Base-by-base conservation (phyloP, 2,329 filamentous ascomycete genomes). In the Phyllosticta paracitricarpa region DNA sequence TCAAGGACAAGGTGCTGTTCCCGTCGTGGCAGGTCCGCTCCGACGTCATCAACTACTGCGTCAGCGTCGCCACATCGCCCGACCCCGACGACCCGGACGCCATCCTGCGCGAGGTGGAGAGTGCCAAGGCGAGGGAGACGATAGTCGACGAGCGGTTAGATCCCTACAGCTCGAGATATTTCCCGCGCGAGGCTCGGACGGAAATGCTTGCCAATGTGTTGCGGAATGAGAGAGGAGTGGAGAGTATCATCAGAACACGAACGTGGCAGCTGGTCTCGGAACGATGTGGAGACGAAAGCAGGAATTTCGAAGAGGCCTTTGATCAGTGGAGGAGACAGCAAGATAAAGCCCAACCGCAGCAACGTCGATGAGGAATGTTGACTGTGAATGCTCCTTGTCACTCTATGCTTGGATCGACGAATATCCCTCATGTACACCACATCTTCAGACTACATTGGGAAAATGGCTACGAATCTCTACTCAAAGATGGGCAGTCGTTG, bases 131-230 rank as follows among this genome's bases (percentile, higher is more conserved):
- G 64, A 81, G 86, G 56, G 87, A 93, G 69, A 80, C 85, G 58
- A 80, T 93, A 0, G 86, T 97, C 4, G 84, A 97, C 72, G 94
- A 97, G 76, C 80, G 94, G 61, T 73, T 97, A 62, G 94, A 99
- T 77, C 94, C 94, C 1, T 99, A 99, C 71, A 92, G 89, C 9
- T 88, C 81, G 6, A 80, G 93, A 25, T 96, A 90, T 72, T 93
- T 93, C 67, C 86, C 89, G 0, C 77, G 80, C 58, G 91, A 97
- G 75, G 81, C 89, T 14, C 81, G 91, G 65, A 94, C 91, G 0
- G 89, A 97, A 75, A 83, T 82, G 56, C 73, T 99, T 63, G 91
- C 91, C 9, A 81, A 80, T 52, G 71, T 92, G 58, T 77, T 95
- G 62, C 81, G 88, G 66, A 88, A 89, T 70, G 90, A 95, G 76